Conservation (phyloP, 352 stramenopile genomes). For the Phytophthora kernoviae region DNA sequence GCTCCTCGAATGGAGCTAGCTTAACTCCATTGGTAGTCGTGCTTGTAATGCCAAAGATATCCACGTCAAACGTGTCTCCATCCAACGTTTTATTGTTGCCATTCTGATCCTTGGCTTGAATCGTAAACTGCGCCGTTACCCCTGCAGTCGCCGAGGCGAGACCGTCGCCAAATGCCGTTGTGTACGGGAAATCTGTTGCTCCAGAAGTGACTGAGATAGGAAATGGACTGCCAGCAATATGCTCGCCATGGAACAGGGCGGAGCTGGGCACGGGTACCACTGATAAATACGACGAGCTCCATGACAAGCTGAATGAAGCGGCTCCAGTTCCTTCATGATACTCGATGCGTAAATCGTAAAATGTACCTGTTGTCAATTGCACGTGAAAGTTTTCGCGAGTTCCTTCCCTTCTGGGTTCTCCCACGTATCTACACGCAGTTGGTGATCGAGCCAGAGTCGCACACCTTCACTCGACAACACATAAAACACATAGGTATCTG, state of each 20-base stretch:
- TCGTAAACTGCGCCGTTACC: constrained; percentile 88
- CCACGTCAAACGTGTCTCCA: constrained; percentile 80
- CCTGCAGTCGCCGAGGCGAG: constrained; percentile 82
- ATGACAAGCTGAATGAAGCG: constrained; percentile 88
- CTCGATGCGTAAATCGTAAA: constrained; percentile 95
- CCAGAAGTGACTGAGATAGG: constrained; percentile 88
- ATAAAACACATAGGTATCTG: constrained; percentile 94
- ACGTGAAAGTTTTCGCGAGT: constrained; percentile 77
- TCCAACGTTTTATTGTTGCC: constrained; percentile 91
- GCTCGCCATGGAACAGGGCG: constrained; percentile 86
- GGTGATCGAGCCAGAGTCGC: constrained; percentile 93
- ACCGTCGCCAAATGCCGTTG: constrained; percentile 87
- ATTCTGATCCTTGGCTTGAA: constrained; percentile 94
- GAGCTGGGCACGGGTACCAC: constrained; percentile 84
- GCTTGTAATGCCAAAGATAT: constrained; percentile 40
- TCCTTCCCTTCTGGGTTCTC: constrained; percentile 46
- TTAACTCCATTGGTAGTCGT: constrained; percentile 25
- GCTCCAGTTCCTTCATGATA: constrained; percentile 94
- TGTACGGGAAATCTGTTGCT: constrained; percentile 95
- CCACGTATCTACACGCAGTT: constrained; percentile 93
- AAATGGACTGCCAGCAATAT: constrained; percentile 96
- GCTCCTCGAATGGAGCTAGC: constrained; percentile 66
- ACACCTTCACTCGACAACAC: constrained; percentile 91
- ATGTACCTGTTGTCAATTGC: constrained; percentile 65
- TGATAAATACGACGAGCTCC: constrained; percentile 92